Conservation (phyloP, 768 basidiomycete species). For the Amanita pseudoporphyria region DNA sequence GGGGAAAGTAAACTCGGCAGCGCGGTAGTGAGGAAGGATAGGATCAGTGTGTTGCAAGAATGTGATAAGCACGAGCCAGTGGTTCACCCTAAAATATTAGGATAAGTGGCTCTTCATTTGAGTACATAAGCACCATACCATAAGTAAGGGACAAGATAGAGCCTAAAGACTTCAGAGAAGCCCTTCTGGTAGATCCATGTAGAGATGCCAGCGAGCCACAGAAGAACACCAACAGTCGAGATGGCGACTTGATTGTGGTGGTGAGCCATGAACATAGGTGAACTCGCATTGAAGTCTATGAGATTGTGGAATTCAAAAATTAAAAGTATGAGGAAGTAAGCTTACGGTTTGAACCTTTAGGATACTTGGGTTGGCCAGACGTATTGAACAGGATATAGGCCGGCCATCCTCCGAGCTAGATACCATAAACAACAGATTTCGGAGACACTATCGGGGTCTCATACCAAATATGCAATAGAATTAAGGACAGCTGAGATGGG, state of each 20-base stretch:
- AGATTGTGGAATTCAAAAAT: background rate
- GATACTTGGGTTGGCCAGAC: constrained; percentile 79
- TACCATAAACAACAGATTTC: background rate
- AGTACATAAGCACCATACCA: constrained; percentile 31
- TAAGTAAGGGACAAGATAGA: constrained; percentile 86
- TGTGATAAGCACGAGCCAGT: constrained; percentile 94
- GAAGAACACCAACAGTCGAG: constrained; percentile 73
- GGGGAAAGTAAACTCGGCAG: constrained; percentile 82
- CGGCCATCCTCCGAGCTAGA: constrained; percentile 76
- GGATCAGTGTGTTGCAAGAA: constrained; percentile 99
- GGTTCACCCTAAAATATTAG: constrained; percentile 56
- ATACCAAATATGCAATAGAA: constrained; percentile 50
- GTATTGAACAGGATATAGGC: constrained; percentile 76
- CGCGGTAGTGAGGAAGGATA: constrained; percentile 87
- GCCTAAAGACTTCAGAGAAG: constrained; percentile 60
- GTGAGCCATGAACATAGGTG: constrained; percentile 78
- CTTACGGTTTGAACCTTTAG: constrained; percentile 65
- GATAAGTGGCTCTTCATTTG: background rate
- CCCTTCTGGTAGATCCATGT: constrained; percentile 51
- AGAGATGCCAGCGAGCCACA: constrained; percentile 59
- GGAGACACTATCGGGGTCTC: background rate
- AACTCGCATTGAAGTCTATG: constrained; percentile 64
- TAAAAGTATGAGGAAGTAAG: background rate
- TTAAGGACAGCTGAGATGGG: constrained; percentile 60
- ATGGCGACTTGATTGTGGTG: constrained; percentile 69